These are phyloP conservation scores for Endoconidiophora polonica DNA, from an alignment of 2,329 filamentous ascomycete species.

Conservation along the genomic window DNA sequence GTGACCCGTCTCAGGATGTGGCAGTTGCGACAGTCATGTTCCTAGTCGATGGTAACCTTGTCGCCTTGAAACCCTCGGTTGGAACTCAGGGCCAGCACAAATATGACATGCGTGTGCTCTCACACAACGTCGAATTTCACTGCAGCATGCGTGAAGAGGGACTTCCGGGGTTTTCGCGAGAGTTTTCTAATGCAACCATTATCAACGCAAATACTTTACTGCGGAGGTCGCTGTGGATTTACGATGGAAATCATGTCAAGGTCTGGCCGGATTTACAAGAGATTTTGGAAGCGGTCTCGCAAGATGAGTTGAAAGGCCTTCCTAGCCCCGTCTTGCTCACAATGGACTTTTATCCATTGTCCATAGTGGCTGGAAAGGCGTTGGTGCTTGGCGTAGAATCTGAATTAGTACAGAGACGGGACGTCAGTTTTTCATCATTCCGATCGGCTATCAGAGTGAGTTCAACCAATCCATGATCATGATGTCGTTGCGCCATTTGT, in stretches of 20 bases:
- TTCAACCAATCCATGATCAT: constrained; percentile 10
- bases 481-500: neutral
- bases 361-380: constrained; percentile 72
- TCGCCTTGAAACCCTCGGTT: constrained; percentile 72
- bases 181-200: neutral
- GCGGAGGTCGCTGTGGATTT: constrained; percentile 83
- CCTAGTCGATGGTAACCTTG: constrained; percentile 92
- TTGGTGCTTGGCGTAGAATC: constrained; percentile 83
- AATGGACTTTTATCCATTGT: constrained; percentile 91
- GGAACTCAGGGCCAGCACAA: constrained; percentile 74
- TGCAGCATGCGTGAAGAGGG: constrained; percentile 74
- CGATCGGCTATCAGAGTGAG: constrained; percentile 74
- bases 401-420: constrained; percentile 80
- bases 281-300: constrained; percentile 54
- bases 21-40: constrained; percentile 86
- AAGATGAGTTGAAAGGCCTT: constrained; percentile 50
- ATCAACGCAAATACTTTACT: constrained; percentile 24
- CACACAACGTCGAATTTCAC: constrained; percentile 92
- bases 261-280: constrained; percentile 82
- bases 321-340: constrained; percentile 60
- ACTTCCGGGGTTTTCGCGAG: constrained; percentile 17
- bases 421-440: constrained; percentile 80
- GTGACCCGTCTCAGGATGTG: constrained; percentile 91
- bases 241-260: constrained; percentile 73
- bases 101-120: constrained; percentile 95